phyloP scores from a whole-genome alignment of 306 rosid species.

The Malus sylvestris region DNA sequence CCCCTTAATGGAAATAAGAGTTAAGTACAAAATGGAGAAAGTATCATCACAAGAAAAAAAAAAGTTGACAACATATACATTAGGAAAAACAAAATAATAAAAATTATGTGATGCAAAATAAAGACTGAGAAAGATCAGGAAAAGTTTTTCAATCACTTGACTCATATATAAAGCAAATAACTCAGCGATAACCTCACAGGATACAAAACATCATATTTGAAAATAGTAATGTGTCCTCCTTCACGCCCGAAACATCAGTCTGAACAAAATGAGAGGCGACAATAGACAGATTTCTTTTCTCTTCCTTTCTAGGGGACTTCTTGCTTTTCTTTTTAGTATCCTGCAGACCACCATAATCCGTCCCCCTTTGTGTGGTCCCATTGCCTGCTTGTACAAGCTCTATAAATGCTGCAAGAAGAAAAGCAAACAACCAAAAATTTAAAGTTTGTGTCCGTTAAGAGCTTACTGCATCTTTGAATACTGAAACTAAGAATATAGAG shows the following conservation, averaged over 20 bases:
- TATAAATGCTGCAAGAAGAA: constrained; percentile 63
- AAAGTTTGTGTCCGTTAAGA: not conserved
- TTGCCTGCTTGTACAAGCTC: constrained; percentile 82
- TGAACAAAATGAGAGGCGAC: constrained; percentile 86
- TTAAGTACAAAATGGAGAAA: not conserved
- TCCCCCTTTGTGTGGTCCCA: constrained; percentile 64
- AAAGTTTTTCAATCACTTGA: not conserved
- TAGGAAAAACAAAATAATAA: not conserved
- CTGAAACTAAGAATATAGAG: not conserved
- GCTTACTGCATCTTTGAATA: not conserved
- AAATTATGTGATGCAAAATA: not conserved
- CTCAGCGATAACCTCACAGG: constrained; percentile 35
- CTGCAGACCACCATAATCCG: constrained; percentile 44
- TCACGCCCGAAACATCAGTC: constrained; percentile 81
- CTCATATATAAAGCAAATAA: constrained; percentile 8
- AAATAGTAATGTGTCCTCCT: constrained; percentile 62
- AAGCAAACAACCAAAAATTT: constrained; percentile 3
- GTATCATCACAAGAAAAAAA: no score
- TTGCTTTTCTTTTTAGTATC: constrained; percentile 37
- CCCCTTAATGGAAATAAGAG: not conserved
- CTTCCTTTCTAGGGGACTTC: constrained; percentile 51
- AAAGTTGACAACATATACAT: not conserved
- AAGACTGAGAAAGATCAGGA: not conserved
- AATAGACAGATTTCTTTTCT: constrained; percentile 42
- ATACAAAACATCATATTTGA: constrained; percentile 91